Evolutionary conservation across 768 basidiomycete species (phyloP), one percentile per base, ranked within the genome.

Genomic region (Pilatotrama ljubarskyi): DNA sequence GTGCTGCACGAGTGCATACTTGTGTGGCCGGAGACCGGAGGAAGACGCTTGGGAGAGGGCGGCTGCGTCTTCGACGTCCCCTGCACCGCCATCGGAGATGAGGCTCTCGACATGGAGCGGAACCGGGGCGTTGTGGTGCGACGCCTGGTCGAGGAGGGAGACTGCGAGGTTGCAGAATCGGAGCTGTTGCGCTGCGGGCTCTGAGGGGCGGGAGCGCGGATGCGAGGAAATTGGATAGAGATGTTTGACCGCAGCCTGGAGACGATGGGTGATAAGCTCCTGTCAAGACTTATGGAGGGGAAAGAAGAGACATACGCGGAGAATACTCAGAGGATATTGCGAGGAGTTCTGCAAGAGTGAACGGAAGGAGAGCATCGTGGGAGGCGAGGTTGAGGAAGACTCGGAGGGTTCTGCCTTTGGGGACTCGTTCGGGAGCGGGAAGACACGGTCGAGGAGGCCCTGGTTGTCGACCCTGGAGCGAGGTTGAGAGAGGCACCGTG

Each of bases 1-100:
- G 59, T 85, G 86, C 67, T 94, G 91, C 64, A 93, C 80, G 46
- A 94, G 82, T 3, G 92, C 91, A 73, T 87, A 92, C 67, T 79
- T 83, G 53, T 80, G 83, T 44, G 72, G 75, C 52, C 62, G 67
- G 8, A 59, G 51, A 1, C 51, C 55, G 10, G 66, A 46, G 61
- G 74, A 64, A 61, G 74, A 62, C 44, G 73, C 58, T 64, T 75
- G 65, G 22, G 69, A 66, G 24, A 68, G 60, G 43, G 72, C 72
- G 3, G 69, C 35, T 8, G 74, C 70, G 52, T 71, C 55, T 11
- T 73, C 61, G 24, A 69, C 11, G 24, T 64, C 69, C 29, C 13
- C 25, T 14, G 20, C 36, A 18, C 59, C 58, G 18, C 22, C 55
- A 43, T 71, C 59, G 41, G 67, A 65, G 66, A 83, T 75, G 59